Evolutionary conservation across 2,329 filamentous ascomycete species (phyloP), one percentile per base, ranked within the genome.

Genomic region (Claviceps maximensis): DNA sequence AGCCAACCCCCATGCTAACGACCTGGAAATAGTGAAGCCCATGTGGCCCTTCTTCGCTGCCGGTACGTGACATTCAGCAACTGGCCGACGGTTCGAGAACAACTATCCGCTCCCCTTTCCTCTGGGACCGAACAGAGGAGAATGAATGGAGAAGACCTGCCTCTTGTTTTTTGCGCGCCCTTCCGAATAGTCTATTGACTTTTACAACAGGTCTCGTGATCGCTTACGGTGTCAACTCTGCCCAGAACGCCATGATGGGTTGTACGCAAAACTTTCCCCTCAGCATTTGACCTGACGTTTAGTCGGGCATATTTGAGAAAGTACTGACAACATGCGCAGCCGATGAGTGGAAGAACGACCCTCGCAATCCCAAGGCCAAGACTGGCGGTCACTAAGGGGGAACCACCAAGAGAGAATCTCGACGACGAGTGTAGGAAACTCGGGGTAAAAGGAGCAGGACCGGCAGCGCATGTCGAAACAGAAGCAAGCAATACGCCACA

Each of bases 291-390:
- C 3, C 19, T 23, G 29, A 6, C 29, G 15, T 49, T 12, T 29
- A 56, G 21, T 9, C 41, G 21, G 19, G 21, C 19, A 12, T 23
- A 5, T 19, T 7, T 9, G 41, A 7, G 17, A 13, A 10, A 40
- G 10, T 57, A 56, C 63, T 67, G 55, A 67, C 60, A 47, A 55
- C 7, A 55, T 31, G 55, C 47, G 58, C 63, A 97, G 91, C 83
- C 76, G 87, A 87, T 64, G 89, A 97, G 77, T 96, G 81, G 82
- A 94, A 90, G 84, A 94, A 95, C 78, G 91, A 97, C 74, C 89
- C 90, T 61, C 84, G 90, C 72, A 96, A 96, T 81, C 83, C 83
- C 60, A 75, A 77, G 63, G 71, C 70, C 61, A 78, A 74, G 69
- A 61, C 67, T 53, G 67, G 65, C 47, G 65, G 63, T 53, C 75